Evolutionary conservation across 495 filamentous ascomycete genomes (phyloP).

Genomic region (Cercophora samala): DNA sequence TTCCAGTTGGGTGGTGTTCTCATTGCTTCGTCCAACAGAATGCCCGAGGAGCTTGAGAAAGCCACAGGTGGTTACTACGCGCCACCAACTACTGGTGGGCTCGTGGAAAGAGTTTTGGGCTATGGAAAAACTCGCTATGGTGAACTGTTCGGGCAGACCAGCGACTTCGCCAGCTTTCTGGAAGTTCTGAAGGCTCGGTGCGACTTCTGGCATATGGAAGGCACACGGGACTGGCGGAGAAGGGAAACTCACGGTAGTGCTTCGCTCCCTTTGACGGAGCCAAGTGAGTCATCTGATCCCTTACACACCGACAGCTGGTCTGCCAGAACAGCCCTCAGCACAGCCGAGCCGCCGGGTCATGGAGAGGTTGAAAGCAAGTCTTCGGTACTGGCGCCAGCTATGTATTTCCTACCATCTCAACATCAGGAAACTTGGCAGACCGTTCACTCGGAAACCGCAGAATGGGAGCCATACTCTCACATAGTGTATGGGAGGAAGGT

Average conservation of each 20-base stretch:
- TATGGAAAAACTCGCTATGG: constrained; percentile 28
- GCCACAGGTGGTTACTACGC: constrained; percentile 59
- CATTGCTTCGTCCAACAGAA: constrained; percentile 67
- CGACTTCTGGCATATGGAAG: constrained; percentile 70
- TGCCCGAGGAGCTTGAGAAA: constrained; percentile 69
- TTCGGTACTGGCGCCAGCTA: constrained; percentile 27
- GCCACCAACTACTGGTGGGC: constrained; percentile 47
- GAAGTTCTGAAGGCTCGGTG: constrained; percentile 65
- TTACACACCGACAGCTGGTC: background rate
- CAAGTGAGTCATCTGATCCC: constrained; percentile 10
- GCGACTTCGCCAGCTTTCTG: constrained; percentile 65
- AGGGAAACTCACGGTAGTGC: constrained; percentile 34
- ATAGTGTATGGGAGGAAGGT: constrained; percentile 60
- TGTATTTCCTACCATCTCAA: constrained; percentile 34
- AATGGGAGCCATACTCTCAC: constrained; percentile 50
- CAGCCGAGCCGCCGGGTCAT: background rate
- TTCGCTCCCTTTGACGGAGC: background rate
- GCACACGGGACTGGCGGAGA: constrained; percentile 62
- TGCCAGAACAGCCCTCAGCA: background rate
- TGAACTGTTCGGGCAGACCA: constrained; percentile 48
- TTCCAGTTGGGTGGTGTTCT: constrained; percentile 72
- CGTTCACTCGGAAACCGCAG: background rate
- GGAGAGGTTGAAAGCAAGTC: constrained; percentile 6
- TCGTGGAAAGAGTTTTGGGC: constrained; percentile 47
- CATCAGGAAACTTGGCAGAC: constrained; percentile 21